Evolutionary conservation across 179 eudicot genomes (phyloP), one percentile per base, ranked within the genome.

Genomic region (Patellifolia procumbens): DNA sequence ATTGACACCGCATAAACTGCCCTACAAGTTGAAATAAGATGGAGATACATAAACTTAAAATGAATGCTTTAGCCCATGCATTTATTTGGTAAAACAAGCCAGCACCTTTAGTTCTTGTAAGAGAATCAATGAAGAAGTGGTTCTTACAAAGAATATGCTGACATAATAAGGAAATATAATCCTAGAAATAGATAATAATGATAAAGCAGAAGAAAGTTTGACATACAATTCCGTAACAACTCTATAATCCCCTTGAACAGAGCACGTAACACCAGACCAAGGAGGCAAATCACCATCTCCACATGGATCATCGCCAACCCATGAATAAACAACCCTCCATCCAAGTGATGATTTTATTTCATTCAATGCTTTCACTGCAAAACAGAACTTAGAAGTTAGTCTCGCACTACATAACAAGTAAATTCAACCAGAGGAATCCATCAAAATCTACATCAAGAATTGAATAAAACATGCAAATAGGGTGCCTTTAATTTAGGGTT

Each of bases 241-340:
- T 82, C 97, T 79, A 66, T 91, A 93, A 84, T 91, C 97, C 59
- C 96, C 92, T 78, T 83, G 92, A 60, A 90, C 88, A 29, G 94
- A 87, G 79, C 99, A 95, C 11, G 91, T 93, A 31, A 93, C 97
- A 51, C 96, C 98, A 78, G 99, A 90, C 98, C 98, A 95, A 9
- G 96, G 88, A 51, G 99, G 97, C 85, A 93, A 87, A 83, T 87
- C 98, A 68, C 96, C 99, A 83, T 95, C 99, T 85, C 99, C 98
- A 83, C 99, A 95, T 73, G 99, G 99, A 87, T 95, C 99, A 76
- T 95, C 99, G 68, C 97, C 99, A 37, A 95, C 98, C 99, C 99
- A 95, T 4, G 99, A 90, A 84, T 93, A 95, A 39, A 95, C 97
- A 81, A 95, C 98, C 83, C 99, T 89, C 98, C 98, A 95, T 78